Evolutionary conservation across 139 green algal genomes (phyloP), one percentile per base, ranked within the genome.

Genomic region (Haematococcus lacustris): DNA sequence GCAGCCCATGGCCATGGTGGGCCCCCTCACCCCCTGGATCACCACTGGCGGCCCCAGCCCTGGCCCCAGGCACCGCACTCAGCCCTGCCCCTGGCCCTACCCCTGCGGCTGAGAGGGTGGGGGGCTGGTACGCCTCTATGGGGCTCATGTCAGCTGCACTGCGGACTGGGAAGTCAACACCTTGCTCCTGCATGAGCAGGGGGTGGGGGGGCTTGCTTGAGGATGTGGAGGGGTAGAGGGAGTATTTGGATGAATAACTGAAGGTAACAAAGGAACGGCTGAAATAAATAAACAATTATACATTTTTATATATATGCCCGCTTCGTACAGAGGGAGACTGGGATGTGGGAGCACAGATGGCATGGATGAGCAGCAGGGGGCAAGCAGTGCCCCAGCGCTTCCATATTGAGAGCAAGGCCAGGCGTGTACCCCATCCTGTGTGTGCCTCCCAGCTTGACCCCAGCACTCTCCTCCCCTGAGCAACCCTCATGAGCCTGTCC

Each of bases 101-200:
- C 53, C 4, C 17, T n/a, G 13, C 25, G 23, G 7, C 7, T 69
- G 35, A 30, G 4, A 7, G 37, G 30, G 35, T 40, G 34, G 74
- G 68, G 17, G 71, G 73, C 1, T 35, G 78, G 0, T 77, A 71
- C 2, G 74, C 79, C 57, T 81, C 71, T 64, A 84, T 76, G 35
- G 83, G 83, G 32, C 63, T 71, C 2, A 53, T 39, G 1, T 79
- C 68, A 25, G 66, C 66, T 0, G 51, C 21, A 2, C 38, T 51
- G 0, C 77, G 74, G 9, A 81, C 83, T 7, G 83, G 83, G 67
- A 88, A 88, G 74, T 83, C 79, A 0, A 82, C 59, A 23, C 83
- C 83, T 1, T 76, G 72, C 50, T 85, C 79, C 79, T 84, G 71
- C 13, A 53, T 39, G 47, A 13, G 50, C n/a, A 17, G 39, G 28